Conservation (phyloP, 306 rosid genomes). For the Erythrophleum fordii region DNA sequence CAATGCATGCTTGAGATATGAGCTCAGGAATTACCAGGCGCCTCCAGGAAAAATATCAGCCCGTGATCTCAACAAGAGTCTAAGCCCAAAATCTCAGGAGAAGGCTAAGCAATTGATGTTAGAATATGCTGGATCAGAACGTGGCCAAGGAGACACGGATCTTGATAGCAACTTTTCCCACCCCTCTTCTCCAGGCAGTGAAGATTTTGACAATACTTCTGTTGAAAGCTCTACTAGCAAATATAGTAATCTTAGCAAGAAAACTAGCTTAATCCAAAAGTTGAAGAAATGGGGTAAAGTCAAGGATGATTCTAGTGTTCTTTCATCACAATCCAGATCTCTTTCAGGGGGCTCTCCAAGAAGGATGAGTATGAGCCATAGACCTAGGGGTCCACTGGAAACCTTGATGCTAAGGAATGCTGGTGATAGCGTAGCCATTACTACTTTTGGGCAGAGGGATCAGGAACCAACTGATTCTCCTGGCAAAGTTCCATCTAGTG, state of each 20-base stretch:
- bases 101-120: conserved; percentile 90
- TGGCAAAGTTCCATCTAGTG: conserved; percentile 50
- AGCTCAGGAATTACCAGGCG: conserved; percentile 75
- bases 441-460: conserved; percentile 75
- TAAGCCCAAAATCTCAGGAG: conserved; percentile 88
- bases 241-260: conserved; percentile 72
- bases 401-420: conserved; percentile 83
- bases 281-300: conserved; percentile 87
- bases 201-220: conserved; percentile 91
- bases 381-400: conserved; percentile 81
- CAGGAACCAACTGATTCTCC: conserved; percentile 68
- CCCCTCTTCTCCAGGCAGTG: conserved; percentile 99
- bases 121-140: conserved; percentile 95
- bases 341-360: conserved; percentile 75
- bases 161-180: conserved; percentile 93
- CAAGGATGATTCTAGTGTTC: conserved; percentile 73
- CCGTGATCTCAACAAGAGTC: conserved; percentile 81
- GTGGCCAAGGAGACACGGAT: conserved; percentile 96
- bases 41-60: conserved; percentile 80
- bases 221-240: conserved; percentile 78
- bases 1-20: conserved; percentile 93
- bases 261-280: conserved; percentile 79
- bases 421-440: conserved; percentile 79
- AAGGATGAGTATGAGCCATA: conserved; percentile 65
- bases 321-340: conserved; percentile 73